A percentile compares a stretch with the other conserved stretches of the same genome.
Conservation (phyloP, 2,329 filamentous ascomycete genomes). For the Phialemonium atrogriseum region DNA sequence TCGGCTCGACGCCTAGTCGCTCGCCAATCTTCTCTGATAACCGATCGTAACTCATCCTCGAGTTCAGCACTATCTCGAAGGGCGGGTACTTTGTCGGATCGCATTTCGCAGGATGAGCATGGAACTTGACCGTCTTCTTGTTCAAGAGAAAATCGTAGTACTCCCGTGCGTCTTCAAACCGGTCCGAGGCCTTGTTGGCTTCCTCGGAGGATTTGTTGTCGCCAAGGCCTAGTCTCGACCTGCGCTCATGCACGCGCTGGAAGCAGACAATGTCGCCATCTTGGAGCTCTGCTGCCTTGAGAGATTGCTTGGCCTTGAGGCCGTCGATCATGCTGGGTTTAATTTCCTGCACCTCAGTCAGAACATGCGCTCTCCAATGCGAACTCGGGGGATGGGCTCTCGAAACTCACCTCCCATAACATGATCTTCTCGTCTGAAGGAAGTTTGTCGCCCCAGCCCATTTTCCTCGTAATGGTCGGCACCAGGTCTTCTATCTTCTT, state of each 20-base stretch:
- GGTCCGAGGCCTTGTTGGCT: constrained; percentile 34
- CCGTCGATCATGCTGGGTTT: constrained; percentile 96
- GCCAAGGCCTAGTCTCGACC: constrained; percentile 29
- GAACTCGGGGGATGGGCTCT: not conserved
- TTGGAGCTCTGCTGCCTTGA: constrained; percentile 88
- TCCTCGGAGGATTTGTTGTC: constrained; percentile 30
- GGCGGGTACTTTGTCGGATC: constrained; percentile 50
- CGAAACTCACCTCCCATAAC: constrained; percentile 73
- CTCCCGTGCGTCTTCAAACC: constrained; percentile 63
- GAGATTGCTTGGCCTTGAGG: constrained; percentile 82
- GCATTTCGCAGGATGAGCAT: constrained; percentile 53
- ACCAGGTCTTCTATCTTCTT: constrained; percentile 83
- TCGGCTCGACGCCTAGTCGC: constrained; percentile 66
- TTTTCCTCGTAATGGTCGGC: constrained; percentile 67
- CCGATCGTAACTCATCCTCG: constrained; percentile 84
- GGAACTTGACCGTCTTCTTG: constrained; percentile 71
- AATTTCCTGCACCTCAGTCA: constrained; percentile 57
- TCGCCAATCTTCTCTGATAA: constrained; percentile 77
- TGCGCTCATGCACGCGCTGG: constrained; percentile 54
- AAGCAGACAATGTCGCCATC: constrained; percentile 97
- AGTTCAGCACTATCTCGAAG: constrained; percentile 73
- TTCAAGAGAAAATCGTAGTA: constrained; percentile 94
- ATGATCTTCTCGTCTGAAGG: constrained; percentile 50
- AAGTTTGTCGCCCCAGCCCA: constrained; percentile 77
- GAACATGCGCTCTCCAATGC: constrained; percentile 4